Base-by-base conservation (phyloP, 371 early-diverging fungal species). In the Mucor ambiguus region DNA sequence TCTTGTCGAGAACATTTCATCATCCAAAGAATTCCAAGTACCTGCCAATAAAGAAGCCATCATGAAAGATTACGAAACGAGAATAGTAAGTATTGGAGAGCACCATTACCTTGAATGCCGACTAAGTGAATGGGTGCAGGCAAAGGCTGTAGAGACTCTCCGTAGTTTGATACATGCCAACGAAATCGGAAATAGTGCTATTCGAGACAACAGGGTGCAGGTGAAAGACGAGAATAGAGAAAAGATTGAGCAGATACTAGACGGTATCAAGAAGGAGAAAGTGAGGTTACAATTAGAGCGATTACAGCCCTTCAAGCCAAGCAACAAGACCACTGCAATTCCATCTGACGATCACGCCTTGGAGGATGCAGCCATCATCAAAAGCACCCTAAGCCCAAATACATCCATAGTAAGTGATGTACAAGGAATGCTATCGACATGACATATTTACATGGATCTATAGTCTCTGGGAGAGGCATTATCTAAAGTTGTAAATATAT, bases 381-480 rank as follows among this genome's bases (percentile, higher is more conserved):
- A 62, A 12, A 28, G 41, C n/a, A n/a, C n/a, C 9, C 22, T 62
- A 5, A 62, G 54, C 28, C 63, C 63, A 16, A 14, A 38, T 38
- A 11, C 54, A 18, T 52, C 29, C 2, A 62, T 62, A 16, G 63
- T 62, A 62, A 16, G 63, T 52, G 4, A 3, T 26, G 14, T 54
- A 14, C 4, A 0, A 0, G 4, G 16, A 5, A 46, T 22, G 37
- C 46, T 20, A 46, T 52, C 11, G 0, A 4, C 7, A 52, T 28
- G 28, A 16, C 20, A 28, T 1, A 28, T 28, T 28, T 6, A 22
- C 46, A 16, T 16, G 7, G 0, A 20, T 20, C 7, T n/a, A 8
- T n/a, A 56, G 56, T 56, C 56, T 7, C 6, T 32, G 16, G 32
- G 32, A 56, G 32, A 33, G 9, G 37, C 58, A 18, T 8, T 37